These are phyloP conservation scores for Pleurotus tuber-regium DNA, from an alignment of 768 basidiomycete species.

Conservation along the genomic window DNA sequence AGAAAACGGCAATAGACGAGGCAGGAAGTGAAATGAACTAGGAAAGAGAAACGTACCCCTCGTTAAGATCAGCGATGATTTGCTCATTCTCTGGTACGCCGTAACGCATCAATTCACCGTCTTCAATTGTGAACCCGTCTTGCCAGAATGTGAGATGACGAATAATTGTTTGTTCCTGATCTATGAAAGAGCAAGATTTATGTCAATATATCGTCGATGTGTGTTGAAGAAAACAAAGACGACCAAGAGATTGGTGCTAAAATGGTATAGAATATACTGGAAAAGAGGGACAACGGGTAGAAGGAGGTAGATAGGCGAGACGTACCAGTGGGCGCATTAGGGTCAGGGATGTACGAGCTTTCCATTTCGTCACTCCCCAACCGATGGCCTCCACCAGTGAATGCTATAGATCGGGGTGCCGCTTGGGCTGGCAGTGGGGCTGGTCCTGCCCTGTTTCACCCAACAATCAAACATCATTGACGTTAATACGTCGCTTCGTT, in stretches of 20 bases:
- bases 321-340: slow-evolving; percentile 37
- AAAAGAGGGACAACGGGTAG: neutral
- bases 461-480: slow-evolving; percentile 3
- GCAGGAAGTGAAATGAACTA: too few relatives aligned
- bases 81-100: slow-evolving; percentile 72
- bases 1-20: too few relatives aligned
- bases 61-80: slow-evolving; percentile 72
- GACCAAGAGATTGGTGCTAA: too few relatives aligned
- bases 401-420: slow-evolving; percentile 30
- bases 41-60: too few relatives aligned
- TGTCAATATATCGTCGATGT: too few relatives aligned
- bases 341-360: slow-evolving; percentile 75
- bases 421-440: slow-evolving; percentile 15
- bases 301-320: neutral
- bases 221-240: too few relatives aligned
- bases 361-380: slow-evolving; percentile 91
- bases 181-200: neutral
- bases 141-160: slow-evolving; percentile 90
- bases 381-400: slow-evolving; percentile 75
- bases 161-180: slow-evolving; percentile 52
- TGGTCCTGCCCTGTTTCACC: slow-evolving; percentile 34
- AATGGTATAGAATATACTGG: slow-evolving; percentile 17
- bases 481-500: too few relatives aligned
- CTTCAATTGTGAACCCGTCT: slow-evolving; percentile 90
- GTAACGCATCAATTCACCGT: slow-evolving; percentile 82